These are phyloP conservation scores for Maudiozyma humilis DNA, from an alignment of 1,139 yeast species.

Conservation along the genomic window DNA sequence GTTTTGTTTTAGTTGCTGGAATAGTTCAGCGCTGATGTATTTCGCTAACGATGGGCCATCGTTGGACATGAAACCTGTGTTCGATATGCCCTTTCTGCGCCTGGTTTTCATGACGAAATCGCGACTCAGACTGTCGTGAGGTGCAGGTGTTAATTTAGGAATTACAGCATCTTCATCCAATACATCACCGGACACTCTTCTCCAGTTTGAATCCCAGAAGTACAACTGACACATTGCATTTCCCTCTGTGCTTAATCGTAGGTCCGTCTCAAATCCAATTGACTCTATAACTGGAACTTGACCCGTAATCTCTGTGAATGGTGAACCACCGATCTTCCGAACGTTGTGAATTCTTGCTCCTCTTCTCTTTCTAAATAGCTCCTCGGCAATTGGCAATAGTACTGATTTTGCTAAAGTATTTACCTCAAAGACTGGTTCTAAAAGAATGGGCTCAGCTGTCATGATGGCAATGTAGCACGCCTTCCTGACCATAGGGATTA, in stretches of 20 bases:
- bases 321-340: slow-evolving; percentile 66
- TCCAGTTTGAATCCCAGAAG: slow-evolving; percentile 56
- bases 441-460: slow-evolving; percentile 66
- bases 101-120: slow-evolving; percentile 88
- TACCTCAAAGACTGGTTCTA: slow-evolving; percentile 77
- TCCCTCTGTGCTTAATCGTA: slow-evolving; percentile 70
- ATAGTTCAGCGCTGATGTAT: slow-evolving; percentile 58
- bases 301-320: slow-evolving; percentile 54
- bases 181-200: slow-evolving; percentile 85
- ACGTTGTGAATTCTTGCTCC: slow-evolving; percentile 47
- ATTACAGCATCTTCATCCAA: slow-evolving; percentile 55
- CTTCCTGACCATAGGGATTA: slow-evolving; percentile 73
- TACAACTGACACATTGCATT: slow-evolving; percentile 61
- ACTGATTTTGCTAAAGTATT: slow-evolving; percentile 48
- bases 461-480: slow-evolving; percentile 81
- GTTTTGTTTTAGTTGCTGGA: slow-evolving; percentile 43
- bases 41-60: slow-evolving; percentile 70
- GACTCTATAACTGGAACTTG: slow-evolving; percentile 83
- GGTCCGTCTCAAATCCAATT: slow-evolving; percentile 79
- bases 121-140: slow-evolving; percentile 60
- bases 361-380: slow-evolving; percentile 54
- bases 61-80: slow-evolving; percentile 49
- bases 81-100: slow-evolving; percentile 65
- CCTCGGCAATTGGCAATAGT: slow-evolving; percentile 41
- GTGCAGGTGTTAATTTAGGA: slow-evolving; percentile 71